Percentiles rank a stretch among this genome's conserved stretches.
phyloP scores from a whole-genome alignment of 768 basidiomycete genomes.

The Cyathus striatus region DNA sequence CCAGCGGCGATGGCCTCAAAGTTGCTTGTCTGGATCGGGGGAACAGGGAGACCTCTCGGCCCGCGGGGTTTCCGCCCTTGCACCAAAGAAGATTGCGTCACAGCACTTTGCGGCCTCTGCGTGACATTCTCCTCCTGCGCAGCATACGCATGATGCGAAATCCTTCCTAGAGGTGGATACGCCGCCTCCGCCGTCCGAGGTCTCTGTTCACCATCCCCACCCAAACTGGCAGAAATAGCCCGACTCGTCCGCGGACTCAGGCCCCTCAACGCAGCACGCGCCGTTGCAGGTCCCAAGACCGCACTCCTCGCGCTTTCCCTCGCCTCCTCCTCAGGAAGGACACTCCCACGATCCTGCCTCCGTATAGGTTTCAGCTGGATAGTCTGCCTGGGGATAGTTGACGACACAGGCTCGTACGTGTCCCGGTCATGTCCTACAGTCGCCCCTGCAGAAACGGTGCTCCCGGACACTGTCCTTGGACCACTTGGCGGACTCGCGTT shows the following conservation, averaged over 20 bases:
- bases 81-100: neutral
- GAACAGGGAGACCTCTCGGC: neutral
- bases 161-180: no score
- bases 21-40: slow-evolving; percentile 6
- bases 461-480: slow-evolving; percentile 20
- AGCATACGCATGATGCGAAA: no score
- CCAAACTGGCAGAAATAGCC: no score
- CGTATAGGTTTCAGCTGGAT: slow-evolving; percentile 9
- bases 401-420: no score
- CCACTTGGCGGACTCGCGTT: slow-evolving; percentile 15
- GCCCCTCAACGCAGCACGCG: slow-evolving; percentile 36
- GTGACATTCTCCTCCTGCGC: no score
- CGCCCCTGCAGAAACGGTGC: slow-evolving; percentile 6
- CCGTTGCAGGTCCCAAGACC: slow-evolving; percentile 10
- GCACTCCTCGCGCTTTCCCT: neutral
- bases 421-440: no score
- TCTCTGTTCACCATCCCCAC: no score
- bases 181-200: no score
- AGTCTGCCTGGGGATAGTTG: neutral
- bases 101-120: no score
- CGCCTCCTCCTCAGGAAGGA: slow-evolving; percentile 7
- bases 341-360: slow-evolving; percentile 12
- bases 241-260: slow-evolving; percentile 42
- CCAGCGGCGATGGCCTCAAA: neutral
- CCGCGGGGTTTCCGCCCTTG: neutral